A percentile compares a stretch with the other conserved stretches of the same genome.
phyloP scores from a whole-genome alignment of 225 moss, liverwort and hornwort species.

The Rhytidiadelphus loreus region DNA sequence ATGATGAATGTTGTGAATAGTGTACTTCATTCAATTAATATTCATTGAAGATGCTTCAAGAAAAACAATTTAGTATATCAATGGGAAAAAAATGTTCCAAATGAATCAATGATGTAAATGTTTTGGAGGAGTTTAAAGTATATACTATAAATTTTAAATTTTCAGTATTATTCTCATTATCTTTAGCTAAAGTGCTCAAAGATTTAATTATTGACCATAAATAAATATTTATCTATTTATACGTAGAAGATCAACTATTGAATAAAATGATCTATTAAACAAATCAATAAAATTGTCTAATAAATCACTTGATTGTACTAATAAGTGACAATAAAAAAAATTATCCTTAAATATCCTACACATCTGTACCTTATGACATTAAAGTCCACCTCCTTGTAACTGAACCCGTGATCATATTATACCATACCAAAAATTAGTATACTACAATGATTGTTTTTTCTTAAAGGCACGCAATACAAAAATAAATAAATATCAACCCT shows the following conservation, averaged over 20 bases:
- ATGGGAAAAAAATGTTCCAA: background rate
- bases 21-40: background rate
- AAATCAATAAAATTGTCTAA: background rate
- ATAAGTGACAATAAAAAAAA: background rate
- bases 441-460: background rate
- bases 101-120: background rate
- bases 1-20: background rate
- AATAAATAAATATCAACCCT: background rate
- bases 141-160: background rate
- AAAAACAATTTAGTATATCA: background rate
- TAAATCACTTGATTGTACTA: background rate
- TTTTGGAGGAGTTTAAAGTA: too few species aligned
- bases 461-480: background rate
- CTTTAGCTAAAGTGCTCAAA: background rate
- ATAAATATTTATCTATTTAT: background rate
- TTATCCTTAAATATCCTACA: background rate
- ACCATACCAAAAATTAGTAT: background rate
- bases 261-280: background rate
- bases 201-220: background rate
- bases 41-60: background rate
- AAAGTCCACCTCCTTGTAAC: background rate
- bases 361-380: rapidly evolving
- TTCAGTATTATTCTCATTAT: background rate
- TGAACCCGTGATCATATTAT: background rate
- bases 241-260: background rate